Percentiles rank a stretch among this genome's conserved stretches.
phyloP scores from a whole-genome alignment of 2,329 filamentous ascomycete genomes.

The Plenodomus biglobosus region DNA sequence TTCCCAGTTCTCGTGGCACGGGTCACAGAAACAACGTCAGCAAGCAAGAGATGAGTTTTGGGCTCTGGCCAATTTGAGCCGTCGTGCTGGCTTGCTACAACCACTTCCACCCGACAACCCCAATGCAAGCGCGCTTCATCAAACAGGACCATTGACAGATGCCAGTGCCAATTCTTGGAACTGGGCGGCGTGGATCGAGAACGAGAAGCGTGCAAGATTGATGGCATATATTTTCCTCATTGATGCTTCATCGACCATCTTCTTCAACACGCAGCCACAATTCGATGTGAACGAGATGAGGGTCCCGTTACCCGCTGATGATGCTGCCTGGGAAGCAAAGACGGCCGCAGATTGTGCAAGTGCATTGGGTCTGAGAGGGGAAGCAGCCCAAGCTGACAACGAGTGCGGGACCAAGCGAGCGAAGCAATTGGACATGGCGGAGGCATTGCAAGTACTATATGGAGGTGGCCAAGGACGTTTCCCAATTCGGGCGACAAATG shows the following conservation, averaged over 20 bases:
- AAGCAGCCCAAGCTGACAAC: constrained; percentile 60
- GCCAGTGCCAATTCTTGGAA: constrained; percentile 59
- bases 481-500: constrained; percentile 66
- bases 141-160: constrained; percentile 48
- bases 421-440: constrained; percentile 66
- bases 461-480: constrained; percentile 61
- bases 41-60: constrained; percentile 62
- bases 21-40: constrained; percentile 65
- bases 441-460: constrained; percentile 63
- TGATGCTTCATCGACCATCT: constrained; percentile 67
- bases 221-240: constrained; percentile 67
- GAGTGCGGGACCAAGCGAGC: constrained; percentile 62
- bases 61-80: constrained; percentile 58
- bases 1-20: constrained; percentile 68
- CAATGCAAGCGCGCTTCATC: constrained; percentile 63
- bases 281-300: constrained; percentile 66
- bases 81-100: constrained; percentile 59
- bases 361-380: constrained; percentile 65
- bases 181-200: constrained; percentile 69
- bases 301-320: constrained; percentile 70
- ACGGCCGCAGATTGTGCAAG: constrained; percentile 62
- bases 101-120: constrained; percentile 53
- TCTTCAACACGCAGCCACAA: constrained; percentile 67
- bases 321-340: constrained; percentile 71
- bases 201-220: constrained; percentile 67